Evolutionary conservation across 768 basidiomycete species (phyloP), one percentile per base, ranked within the genome.

Genomic region (Trichaptum fuscoviolaceum): DNA sequence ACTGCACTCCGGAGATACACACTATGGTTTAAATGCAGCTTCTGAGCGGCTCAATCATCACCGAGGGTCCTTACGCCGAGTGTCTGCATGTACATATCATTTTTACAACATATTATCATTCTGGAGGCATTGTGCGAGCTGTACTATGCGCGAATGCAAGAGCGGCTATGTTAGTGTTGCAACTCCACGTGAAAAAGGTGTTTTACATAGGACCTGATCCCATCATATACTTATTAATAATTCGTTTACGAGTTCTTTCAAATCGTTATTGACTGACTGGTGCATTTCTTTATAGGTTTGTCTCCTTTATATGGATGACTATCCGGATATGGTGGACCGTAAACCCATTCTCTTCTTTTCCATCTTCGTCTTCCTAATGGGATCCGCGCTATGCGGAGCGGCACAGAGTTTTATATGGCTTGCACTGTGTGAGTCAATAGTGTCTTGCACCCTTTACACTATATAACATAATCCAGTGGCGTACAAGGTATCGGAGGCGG

Each of bases 401-500:
- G 75, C 74, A 3, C 72, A 77, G 65, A 70, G 42, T 35, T 73
- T 76, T 68, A 62, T 69, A 9, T 75, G 74, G 76, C 69, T 77
- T 18, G 70, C 63, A 9, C 20, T 66, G 17, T 61, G 66, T 66
- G 35, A 42, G 66, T 63, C 35, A 10, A 7, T 27, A n/a, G 5
- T 20, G 2, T 20, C 58, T 36, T 64, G 23, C 9, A 66, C 23
- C 8, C 30, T 8, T 30, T 2, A 3, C 8, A 30, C n/a, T n/a
- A n/a, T n/a, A 2, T 30, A 30, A 30, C 30, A 30, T 30, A 3
- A 7, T 66, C 65, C n/a, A 70, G 76, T 6, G 76, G 73, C 7
- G 66, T 77, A 5, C 75, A 76, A 64, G 76, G 76, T 20, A 71
- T 76, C 7, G 75, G 75, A 2, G 75, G 72, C 20, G 73, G 71